A percentile compares a stretch with the other conserved stretches of the same genome.
These are phyloP conservation scores for Favolaschia claudopus DNA, from an alignment of 768 basidiomycete species.

Conservation along the genomic window DNA sequence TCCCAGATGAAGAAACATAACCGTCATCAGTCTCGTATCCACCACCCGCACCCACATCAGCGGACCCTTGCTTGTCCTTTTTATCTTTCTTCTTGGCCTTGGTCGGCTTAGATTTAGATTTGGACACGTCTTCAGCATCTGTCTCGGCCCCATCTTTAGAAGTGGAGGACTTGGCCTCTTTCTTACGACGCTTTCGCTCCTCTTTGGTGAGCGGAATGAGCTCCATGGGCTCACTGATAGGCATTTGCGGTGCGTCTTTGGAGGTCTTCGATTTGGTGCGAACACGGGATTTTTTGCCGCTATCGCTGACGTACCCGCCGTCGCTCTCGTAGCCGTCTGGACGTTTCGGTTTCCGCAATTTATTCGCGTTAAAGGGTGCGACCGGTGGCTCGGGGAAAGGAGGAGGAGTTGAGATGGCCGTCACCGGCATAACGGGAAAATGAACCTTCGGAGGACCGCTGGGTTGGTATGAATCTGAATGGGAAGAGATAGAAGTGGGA, in stretches of 20 bases:
- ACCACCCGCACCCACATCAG: slow-evolving; percentile 8
- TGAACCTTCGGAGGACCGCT: slow-evolving; percentile 2
- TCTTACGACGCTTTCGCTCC: slow-evolving; percentile 29
- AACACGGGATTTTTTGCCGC: slow-evolving; percentile 28
- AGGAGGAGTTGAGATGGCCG: not conserved
- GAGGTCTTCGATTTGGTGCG: slow-evolving; percentile 37
- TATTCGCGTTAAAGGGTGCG: too few species aligned
- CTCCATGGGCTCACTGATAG: slow-evolving; percentile 32
- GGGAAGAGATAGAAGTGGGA: slow-evolving; percentile 21
- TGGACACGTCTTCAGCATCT: slow-evolving; percentile 18
- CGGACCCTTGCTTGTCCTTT: slow-evolving; percentile 26
- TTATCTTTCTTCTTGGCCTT: slow-evolving; percentile 27
- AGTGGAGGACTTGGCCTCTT: slow-evolving; percentile 30
- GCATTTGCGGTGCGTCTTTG: slow-evolving; percentile 29
- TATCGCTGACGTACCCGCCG: slow-evolving; percentile 58
- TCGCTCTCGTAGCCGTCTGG: slow-evolving; percentile 62
- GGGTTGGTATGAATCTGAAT: slow-evolving; percentile 15
- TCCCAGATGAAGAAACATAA: slow-evolving; percentile 25
- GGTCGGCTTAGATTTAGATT: too few species aligned
- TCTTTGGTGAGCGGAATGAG: slow-evolving; percentile 30
- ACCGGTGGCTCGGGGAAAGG: too few species aligned
- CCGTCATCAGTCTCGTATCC: slow-evolving; percentile 39
- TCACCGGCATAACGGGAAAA: slow-evolving; percentile 7
- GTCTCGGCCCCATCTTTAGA: slow-evolving; percentile 20
- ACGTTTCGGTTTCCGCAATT: slow-evolving; percentile 20